Percentiles rank a stretch among this genome's conserved stretches.
Conservation (phyloP, 176 grass and related monocot species). For the Oryza glumipatula region DNA sequence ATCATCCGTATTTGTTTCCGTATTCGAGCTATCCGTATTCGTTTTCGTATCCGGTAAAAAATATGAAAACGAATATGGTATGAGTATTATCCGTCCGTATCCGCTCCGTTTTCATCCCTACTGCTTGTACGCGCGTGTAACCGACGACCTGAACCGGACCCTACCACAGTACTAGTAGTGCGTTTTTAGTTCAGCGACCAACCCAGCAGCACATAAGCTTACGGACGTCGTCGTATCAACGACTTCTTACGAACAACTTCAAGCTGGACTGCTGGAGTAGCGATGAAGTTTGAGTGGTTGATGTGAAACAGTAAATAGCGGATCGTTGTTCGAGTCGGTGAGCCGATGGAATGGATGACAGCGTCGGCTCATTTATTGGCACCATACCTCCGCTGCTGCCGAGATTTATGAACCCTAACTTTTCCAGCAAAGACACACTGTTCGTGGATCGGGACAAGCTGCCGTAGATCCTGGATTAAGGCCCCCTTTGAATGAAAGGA, state of each 20-base stretch:
- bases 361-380: constrained; percentile 17
- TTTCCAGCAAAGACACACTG: not conserved
- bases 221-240: not conserved
- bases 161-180: not conserved
- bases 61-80: too few relatives aligned
- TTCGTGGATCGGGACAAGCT: not conserved
- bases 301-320: not conserved
- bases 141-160: constrained; percentile 19
- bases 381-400: constrained; percentile 28
- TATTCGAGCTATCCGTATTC: too few relatives aligned
- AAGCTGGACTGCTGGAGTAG: too few relatives aligned
- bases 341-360: constrained; percentile 8
- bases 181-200: not conserved
- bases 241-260: not conserved
- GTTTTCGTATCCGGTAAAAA: too few relatives aligned
- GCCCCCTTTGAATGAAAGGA: too few relatives aligned
- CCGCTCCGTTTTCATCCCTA: too few relatives aligned
- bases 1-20: too few relatives aligned
- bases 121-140: not conserved
- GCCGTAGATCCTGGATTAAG: constrained; percentile 9
- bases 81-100: too few relatives aligned
- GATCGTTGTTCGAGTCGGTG: constrained; percentile 8
- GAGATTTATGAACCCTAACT: constrained; percentile 3
- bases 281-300: too few relatives aligned
- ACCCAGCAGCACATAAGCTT: not conserved